Evolutionary conservation across 2,329 filamentous ascomycete species (phyloP), one percentile per base, ranked within the genome.

Genomic region (Phialophora macrospora): DNA sequence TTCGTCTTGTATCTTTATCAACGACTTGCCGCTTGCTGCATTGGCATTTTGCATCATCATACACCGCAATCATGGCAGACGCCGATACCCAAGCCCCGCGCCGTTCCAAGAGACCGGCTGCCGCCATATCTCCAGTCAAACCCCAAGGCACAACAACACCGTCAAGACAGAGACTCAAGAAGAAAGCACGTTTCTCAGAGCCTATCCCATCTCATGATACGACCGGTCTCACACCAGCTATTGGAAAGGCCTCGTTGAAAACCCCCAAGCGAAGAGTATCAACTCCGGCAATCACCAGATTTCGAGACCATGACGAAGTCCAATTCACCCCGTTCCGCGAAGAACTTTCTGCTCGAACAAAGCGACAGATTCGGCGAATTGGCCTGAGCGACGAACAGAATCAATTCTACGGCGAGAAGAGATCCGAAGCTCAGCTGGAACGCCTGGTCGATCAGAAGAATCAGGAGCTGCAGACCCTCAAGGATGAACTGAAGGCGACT

Each of bases 351-450:
- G 70, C 73, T 5, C 74, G 81, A 22, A 77, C 77, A 1, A 77
- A 78, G 66, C 75, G 81, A 44, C 77, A 80, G 38, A 78, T 83
- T 52, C 72, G 75, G 34, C 77, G 81, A 12, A 75, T 78, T 59
- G 78, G 81, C 4, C 69, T 83, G 55, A 82, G 80, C 62, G 77
- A 81, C 65, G 80, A 82, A 65, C 77, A 81, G 64, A 81, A 81
- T 67, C 72, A 75, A 26, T 75, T 80, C 44, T 75, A 81, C 46
- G 75, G 76, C 5, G 79, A 80, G 62, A 79, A 77, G 65, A 76
- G 75, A 24, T 70, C 67, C 12, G 71, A 73, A 22, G 64, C 57
- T 17, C 71, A 70, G 34, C 55, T 72, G 48, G 64, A 72, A 17
- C 73, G 72, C 38, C 70, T 74, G 48, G 61, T 76, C 48, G 55